A percentile compares a stretch with the other conserved stretches of the same genome.
Evolutionary conservation across 257 asterid species (phyloP).

Genomic region (Phtheirospermum japonicum): DNA sequence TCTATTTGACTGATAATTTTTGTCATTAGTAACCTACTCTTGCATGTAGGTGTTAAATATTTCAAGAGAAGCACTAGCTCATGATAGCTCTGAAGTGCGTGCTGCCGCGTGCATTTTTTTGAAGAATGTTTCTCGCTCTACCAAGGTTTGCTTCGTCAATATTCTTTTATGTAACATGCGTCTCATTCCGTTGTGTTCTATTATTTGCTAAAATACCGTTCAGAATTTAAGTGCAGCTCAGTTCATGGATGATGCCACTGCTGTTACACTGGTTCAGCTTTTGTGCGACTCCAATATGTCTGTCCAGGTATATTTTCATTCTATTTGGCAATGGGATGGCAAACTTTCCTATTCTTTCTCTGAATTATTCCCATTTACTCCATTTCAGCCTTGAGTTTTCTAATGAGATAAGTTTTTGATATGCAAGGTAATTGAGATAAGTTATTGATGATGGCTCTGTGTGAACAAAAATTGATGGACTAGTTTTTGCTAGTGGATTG

Average conservation of each 20-base stretch:
- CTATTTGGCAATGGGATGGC: constrained; percentile 17
- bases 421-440: no score
- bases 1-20: background rate
- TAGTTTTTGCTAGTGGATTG: no score
- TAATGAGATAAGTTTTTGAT: constrained; percentile 29
- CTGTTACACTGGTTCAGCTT: constrained; percentile 70
- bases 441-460: constrained; percentile 18
- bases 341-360: constrained; percentile 10
- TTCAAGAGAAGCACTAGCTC: constrained; percentile 55
- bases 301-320: constrained; percentile 59
- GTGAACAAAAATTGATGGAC: background rate
- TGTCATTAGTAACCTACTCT: constrained; percentile 19
- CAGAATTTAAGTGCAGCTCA: constrained; percentile 91
- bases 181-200: constrained; percentile 20
- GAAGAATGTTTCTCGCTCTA: constrained; percentile 80
- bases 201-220: constrained; percentile 33
- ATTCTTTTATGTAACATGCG: constrained; percentile 12
- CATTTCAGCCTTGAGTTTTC: constrained; percentile 14
- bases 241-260: constrained; percentile 59
- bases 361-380: constrained; percentile 11
- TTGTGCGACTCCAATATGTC: constrained; percentile 53
- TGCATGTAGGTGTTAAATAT: constrained; percentile 56
- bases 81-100: constrained; percentile 74
- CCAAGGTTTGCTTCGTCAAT: constrained; percentile 58
- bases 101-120: constrained; percentile 80